phyloP scores from a whole-genome alignment of 164 flowering plant genomes.

The Aristolochia californica region DNA sequence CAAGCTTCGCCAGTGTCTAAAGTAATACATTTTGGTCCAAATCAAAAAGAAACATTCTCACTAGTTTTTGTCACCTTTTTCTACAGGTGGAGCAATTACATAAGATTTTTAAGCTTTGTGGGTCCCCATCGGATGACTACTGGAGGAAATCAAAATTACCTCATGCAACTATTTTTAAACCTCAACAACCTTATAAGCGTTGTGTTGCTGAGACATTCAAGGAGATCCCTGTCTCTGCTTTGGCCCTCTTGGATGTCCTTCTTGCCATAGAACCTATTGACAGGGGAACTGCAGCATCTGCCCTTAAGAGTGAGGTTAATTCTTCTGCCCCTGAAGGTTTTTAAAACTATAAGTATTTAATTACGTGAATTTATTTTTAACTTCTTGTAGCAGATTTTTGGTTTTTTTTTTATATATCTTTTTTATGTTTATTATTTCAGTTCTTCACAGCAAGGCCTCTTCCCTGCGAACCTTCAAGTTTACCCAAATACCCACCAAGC shows the following conservation, averaged over 20 bases:
- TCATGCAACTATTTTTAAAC: conserved; percentile 79
- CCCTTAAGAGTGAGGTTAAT: conserved; percentile 64
- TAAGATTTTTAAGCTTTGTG: conserved; percentile 90
- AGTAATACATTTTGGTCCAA: too few relatives aligned
- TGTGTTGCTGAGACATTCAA: conserved; percentile 63
- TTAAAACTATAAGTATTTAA: too few relatives aligned
- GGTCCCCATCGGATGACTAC: conserved; percentile 85
- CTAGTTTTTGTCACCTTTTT: background rate
- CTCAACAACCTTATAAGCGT: conserved; percentile 70
- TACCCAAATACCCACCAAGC: conserved; percentile 84
- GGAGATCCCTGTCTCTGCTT: conserved; percentile 57
- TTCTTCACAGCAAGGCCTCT: conserved; percentile 67
- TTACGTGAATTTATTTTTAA: background rate
- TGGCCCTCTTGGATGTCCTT: conserved; percentile 63
- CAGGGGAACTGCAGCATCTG: conserved; percentile 67
- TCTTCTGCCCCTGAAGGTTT: background rate
- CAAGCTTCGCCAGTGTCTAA: too few relatives aligned
- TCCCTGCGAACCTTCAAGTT: conserved; percentile 70
- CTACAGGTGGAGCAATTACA: conserved; percentile 78
- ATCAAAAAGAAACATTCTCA: background rate
- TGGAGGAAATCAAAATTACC: conserved; percentile 73
- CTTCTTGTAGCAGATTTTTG: background rate
- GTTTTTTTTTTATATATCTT: background rate
- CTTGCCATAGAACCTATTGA: conserved; percentile 66
- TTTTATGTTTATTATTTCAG: conserved; percentile 27